phyloP scores from a whole-genome alignment of 2,329 filamentous ascomycete genomes.

The Penicillium brasilianum region DNA sequence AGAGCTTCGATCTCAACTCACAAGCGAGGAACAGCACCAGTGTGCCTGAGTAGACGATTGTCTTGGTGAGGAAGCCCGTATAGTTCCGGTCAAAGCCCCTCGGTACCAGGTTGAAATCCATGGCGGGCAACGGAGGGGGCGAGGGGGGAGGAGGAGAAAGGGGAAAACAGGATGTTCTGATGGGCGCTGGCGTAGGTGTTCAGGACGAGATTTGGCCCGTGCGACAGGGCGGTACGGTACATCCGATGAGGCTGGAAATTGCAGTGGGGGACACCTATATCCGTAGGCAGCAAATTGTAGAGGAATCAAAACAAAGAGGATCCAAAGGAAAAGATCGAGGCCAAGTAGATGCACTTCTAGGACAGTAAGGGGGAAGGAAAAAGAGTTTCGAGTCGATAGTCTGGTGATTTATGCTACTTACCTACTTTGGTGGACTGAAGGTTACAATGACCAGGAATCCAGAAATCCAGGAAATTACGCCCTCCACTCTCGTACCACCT shows the following conservation, averaged over 20 bases:
- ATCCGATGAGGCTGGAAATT: conserved; percentile 4
- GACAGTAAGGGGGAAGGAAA: background rate
- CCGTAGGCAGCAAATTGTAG: conserved; percentile 1
- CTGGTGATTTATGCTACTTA: background rate
- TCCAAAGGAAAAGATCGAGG: background rate
- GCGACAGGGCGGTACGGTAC: conserved; percentile 11
- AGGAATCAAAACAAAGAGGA: background rate
- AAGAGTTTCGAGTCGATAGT: background rate
- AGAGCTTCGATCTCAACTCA: conserved; percentile 31
- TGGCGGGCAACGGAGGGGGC: conserved; percentile 15
- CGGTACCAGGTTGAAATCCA: conserved; percentile 52
- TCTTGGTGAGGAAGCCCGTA: conserved; percentile 55
- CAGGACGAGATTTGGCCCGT: conserved; percentile 19
- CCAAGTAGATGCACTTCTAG: background rate
- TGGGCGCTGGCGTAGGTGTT: conserved; percentile 16
- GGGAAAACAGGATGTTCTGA: background rate
- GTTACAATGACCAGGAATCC: conserved; percentile 1
- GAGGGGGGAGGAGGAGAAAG: background rate
- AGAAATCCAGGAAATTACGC: background rate
- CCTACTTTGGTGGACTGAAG: background rate
- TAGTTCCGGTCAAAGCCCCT: conserved; percentile 51
- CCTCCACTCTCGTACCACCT: background rate
- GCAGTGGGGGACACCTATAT: too few relatives aligned
- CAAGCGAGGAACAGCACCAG: conserved; percentile 52
- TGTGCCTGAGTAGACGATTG: conserved; percentile 52